Evolutionary conservation across 2,329 filamentous ascomycete genomes (phyloP).

Genomic region (Zelopaecilomyces penicillatus): DNA sequence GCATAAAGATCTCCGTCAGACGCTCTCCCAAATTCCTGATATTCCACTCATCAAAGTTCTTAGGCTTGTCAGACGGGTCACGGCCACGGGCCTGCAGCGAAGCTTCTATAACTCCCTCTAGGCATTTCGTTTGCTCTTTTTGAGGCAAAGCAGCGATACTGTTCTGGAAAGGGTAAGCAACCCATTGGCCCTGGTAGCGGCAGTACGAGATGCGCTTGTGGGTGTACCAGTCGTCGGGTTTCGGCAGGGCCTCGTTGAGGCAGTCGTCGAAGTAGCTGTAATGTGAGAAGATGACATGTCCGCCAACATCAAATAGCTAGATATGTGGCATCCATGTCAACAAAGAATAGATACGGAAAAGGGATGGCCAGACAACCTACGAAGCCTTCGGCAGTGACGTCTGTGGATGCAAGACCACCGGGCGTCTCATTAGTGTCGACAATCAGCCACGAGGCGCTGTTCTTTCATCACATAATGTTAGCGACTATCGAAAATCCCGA

Average conservation of each 20-base stretch:
- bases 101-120: conserved; percentile 74
- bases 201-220: conserved; percentile 94
- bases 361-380: neutral
- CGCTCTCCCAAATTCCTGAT: conserved; percentile 75
- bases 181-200: conserved; percentile 82
- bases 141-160: conserved; percentile 91
- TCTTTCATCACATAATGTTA: neutral
- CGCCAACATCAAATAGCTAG: conserved; percentile 87
- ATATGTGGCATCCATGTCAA: neutral
- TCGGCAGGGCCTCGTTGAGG: conserved; percentile 83
- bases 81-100: conserved; percentile 69
- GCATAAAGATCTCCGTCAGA: conserved; percentile 85
- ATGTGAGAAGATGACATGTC: conserved; percentile 92
- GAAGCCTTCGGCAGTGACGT: neutral
- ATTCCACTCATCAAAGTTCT: conserved; percentile 93
- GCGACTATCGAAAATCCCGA: neutral
- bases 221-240: conserved; percentile 80
- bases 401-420: conserved; percentile 1
- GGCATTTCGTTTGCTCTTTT: conserved; percentile 47
- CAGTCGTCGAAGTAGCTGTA: conserved; percentile 99
- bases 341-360: neutral
- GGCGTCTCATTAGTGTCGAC: neutral
- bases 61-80: conserved; percentile 73
- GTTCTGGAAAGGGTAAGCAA: conserved; percentile 95
- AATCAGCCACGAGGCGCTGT: neutral